Evolutionary conservation across 2,329 filamentous ascomycete species (phyloP).

Genomic region (Talaromyces marneffei): DNA sequence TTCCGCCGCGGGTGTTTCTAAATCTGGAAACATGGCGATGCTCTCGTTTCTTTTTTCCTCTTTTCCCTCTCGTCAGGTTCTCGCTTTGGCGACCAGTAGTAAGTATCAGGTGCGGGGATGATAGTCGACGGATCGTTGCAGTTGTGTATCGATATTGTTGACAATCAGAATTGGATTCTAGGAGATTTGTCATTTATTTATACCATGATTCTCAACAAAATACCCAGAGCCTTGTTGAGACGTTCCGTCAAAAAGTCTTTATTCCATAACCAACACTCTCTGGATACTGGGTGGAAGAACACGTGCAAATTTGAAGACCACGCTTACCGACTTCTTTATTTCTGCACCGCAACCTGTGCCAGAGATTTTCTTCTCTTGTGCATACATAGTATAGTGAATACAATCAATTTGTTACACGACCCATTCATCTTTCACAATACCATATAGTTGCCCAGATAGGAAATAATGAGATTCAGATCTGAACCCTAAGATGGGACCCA

Average conservation of each 20-base stretch:
- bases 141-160: background rate
- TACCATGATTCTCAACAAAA: background rate
- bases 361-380: background rate
- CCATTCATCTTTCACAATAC: background rate
- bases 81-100: background rate
- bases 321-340: too few species aligned
- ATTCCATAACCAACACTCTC: background rate
- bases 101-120: background rate
- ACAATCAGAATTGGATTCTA: background rate
- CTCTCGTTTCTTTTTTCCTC: background rate
- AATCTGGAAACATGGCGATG: background rate
- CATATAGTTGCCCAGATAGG: background rate
- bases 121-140: background rate
- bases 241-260: background rate
- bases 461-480: background rate
- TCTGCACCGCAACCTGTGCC: background rate
- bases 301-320: too few species aligned
- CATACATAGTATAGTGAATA: background rate
- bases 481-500: background rate
- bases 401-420: background rate
- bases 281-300: too few species aligned
- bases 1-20: too few species aligned
- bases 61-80: background rate
- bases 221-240: background rate
- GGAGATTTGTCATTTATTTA: background rate